Base-by-base conservation (phyloP, 306 rosid genomes). In the Rubus parviflorus region DNA sequence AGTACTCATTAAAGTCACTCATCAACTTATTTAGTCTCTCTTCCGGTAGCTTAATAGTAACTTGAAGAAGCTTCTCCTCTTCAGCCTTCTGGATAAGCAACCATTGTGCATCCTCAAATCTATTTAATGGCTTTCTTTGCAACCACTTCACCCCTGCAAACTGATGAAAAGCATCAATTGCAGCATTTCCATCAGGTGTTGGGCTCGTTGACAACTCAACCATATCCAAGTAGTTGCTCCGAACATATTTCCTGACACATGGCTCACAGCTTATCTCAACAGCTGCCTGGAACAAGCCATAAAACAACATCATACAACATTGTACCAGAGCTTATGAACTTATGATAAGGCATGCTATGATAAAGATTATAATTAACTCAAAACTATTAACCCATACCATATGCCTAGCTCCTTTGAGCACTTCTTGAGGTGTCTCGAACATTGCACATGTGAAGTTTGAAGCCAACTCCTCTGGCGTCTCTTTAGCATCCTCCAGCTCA, bases 201-300 rank as follows among this genome's bases (percentile, higher is more conserved):
- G 99, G 99, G 80, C 87, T 84, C 3, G 99, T 95, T 53, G 97
- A 90, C 77, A 95, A 83, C 85, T 90, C 97, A 30, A 91, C 89
- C 37, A 86, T 89, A 63, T 92, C 99, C 88, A 95, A 89, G 77
- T 89, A 95, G 82, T 92, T 85, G 84, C 88, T 83, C 52, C 99
- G 90, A 52, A 95, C 97, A 85, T 92, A 88, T 73, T 95, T 95
- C 87, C 94, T 89, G 68, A 95, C 89, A 68, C 97, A 90, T 54
- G 99, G 99, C 81, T 95, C 99, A 82, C 97, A 95, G 81, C 97
- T 92, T 83, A 95, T 92, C 92, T 95, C 99, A 81, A 95, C 92
- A 81, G 97, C 91, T 41, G 99, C 97, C 99, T 95, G 92, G 53
- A 82, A 90, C 61, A 82, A 38, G 63, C 37, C 51, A 80, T 25